Evolutionary conservation across 2,329 filamentous ascomycete species (phyloP).

Genomic region (Phaeosphaeriaceae sp.): DNA sequence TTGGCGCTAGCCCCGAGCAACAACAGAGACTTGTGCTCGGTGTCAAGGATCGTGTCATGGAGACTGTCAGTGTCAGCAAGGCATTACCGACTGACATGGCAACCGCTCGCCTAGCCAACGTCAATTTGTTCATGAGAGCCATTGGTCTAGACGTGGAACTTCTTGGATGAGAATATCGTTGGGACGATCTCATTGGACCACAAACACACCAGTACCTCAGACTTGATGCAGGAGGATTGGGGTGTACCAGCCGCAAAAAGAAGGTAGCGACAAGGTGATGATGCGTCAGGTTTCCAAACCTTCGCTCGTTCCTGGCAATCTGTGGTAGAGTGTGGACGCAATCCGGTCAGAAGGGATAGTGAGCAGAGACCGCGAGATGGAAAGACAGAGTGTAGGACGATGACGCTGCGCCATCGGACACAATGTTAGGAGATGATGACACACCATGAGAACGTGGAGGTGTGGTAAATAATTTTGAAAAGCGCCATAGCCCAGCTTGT

Average conservation of each 20-base stretch:
- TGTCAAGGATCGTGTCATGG: constrained; percentile 97
- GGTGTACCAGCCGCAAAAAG: neutral
- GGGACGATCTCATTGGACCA: neutral
- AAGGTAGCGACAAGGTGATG: neutral
- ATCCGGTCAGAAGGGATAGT: neutral
- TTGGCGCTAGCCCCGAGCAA: constrained; percentile 90
- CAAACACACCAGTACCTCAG: neutral
- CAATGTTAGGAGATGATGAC: neutral
- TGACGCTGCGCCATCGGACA: neutral
- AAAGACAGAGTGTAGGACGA: neutral
- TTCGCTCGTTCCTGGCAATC: neutral
- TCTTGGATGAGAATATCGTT: constrained; percentile 57
- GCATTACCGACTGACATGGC: constrained; percentile 87
- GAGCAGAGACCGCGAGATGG: neutral
- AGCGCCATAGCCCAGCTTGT: neutral
- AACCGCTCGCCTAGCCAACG: constrained; percentile 82
- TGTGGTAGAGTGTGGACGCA: neutral
- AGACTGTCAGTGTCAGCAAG: constrained; percentile 88
- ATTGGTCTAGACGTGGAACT: constrained; percentile 97
- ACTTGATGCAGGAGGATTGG: neutral
- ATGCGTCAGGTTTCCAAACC: neutral
- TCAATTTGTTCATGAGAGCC: constrained; percentile 97
- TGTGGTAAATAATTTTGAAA: neutral
- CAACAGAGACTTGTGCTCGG: constrained; percentile 93
- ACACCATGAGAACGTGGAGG: neutral